These are phyloP conservation scores for Sugiyamaella marilandica DNA, from an alignment of 805 yeast species.

Conservation along the genomic window DNA sequence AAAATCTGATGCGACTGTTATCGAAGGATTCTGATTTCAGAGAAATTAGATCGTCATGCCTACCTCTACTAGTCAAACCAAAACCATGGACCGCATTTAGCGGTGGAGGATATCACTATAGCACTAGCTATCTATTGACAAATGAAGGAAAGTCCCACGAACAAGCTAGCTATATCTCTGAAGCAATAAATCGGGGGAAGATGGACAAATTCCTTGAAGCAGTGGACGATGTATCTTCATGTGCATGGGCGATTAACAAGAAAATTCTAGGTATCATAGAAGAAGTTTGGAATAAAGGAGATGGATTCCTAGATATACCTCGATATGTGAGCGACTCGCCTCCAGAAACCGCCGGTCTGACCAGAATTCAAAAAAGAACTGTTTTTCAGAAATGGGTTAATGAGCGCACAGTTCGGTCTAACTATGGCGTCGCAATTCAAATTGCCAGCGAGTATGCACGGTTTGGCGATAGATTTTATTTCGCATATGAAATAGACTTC, in stretches of 20 bases:
- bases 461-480: conserved; percentile 49
- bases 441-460: conserved; percentile 79
- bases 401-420: conserved; percentile 5
- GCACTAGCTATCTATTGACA: conserved; percentile 24
- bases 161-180: conserved; percentile 77
- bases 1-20: conserved; percentile 55
- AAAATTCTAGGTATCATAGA: conserved; percentile 63
- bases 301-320: conserved; percentile 61
- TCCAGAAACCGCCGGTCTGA: conserved; percentile 22
- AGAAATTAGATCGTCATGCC: conserved; percentile 59
- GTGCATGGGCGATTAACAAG: conserved; percentile 89
- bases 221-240: conserved; percentile 72
- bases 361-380: neutral
- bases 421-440: conserved; percentile 43
- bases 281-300: conserved; percentile 79
- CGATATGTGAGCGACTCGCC: conserved; percentile 35
- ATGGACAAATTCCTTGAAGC: conserved; percentile 70
- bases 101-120: conserved; percentile 76
- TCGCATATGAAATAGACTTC: conserved; percentile 60
- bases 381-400: conserved; percentile 1
- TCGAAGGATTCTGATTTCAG: conserved; percentile 48
- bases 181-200: conserved; percentile 65
- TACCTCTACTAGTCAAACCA: conserved; percentile 92
- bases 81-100: conserved; percentile 78
- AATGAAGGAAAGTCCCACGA: conserved; percentile 69